Conservation (phyloP, 805 yeast species). For the Saccharomycopsis fermentans region DNA sequence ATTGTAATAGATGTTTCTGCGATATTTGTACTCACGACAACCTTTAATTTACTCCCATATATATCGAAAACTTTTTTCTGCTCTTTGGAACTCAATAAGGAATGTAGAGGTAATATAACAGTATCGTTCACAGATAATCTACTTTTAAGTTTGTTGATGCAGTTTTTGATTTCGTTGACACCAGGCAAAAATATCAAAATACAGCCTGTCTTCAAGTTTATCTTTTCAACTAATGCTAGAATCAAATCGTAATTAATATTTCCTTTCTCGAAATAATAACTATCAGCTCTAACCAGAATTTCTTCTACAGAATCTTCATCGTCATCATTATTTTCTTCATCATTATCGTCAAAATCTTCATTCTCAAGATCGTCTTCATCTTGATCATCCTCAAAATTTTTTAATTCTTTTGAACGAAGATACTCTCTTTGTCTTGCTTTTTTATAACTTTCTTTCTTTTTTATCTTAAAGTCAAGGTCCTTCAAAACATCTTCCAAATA, state of each 20-base stretch:
- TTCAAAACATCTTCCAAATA: slow-evolving; percentile 61
- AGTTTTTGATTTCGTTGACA: slow-evolving; percentile 69
- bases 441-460: slow-evolving; percentile 9
- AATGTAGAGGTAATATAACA: slow-evolving; percentile 64
- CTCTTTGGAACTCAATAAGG: slow-evolving; percentile 74
- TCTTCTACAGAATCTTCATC: slow-evolving; percentile 27
- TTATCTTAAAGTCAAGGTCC: slow-evolving; percentile 46
- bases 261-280: slow-evolving; percentile 55
- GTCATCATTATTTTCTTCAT: slow-evolving; percentile 18
- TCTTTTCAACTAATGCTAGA: slow-evolving; percentile 39
- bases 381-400: slow-evolving; percentile 19
- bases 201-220: slow-evolving; percentile 59
- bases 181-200: slow-evolving; percentile 85
- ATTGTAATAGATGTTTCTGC: slow-evolving; percentile 97
- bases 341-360: slow-evolving; percentile 19
- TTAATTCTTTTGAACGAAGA: slow-evolving; percentile 10
- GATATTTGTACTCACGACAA: slow-evolving; percentile 84
- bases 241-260: slow-evolving; percentile 69
- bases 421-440: slow-evolving; percentile 16
- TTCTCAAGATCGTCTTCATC: slow-evolving; percentile 14
- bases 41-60: slow-evolving; percentile 42
- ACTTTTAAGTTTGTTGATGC: slow-evolving; percentile 27
- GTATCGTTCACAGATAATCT: neutral
- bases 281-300: slow-evolving; percentile 50
- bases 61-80: slow-evolving; percentile 64